Base-by-base conservation (phyloP, 331 rosid genomes). In the Phaseolus coccineus region DNA sequence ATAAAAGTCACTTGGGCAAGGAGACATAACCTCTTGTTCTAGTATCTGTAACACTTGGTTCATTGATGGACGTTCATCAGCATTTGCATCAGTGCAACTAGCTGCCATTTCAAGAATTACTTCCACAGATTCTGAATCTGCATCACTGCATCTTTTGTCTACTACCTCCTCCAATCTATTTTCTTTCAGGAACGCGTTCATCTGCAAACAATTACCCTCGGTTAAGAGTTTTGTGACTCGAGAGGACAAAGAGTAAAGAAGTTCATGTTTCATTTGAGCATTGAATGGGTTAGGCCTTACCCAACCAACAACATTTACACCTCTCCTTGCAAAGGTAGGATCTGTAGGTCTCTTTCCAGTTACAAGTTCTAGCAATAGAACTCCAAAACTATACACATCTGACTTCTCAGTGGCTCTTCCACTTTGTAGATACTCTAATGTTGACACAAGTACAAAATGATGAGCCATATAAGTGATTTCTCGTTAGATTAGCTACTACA, bases 301-400 rank as follows among this genome's bases (percentile, higher is more conserved):
- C 98, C 98, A 93, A 62, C 98, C 98, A 84, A 93, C 98, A 51
- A 91, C 89, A 64, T 88, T 93, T 56, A 89, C 76, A 65, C 98
- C 98, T 77, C 84, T 81, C 78, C 87, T 87, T 8, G 88, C 90
- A 77, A 93, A 93, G 58, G 88, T 69, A 15, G 97, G 85, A 86
- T 93, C 98, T 24, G 97, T 91, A 3, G 98, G 98, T 67, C 97
- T 91, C 90, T 93, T 93, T 39, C 98, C 98, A n/a, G 98, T 93
- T 28, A 91, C 93, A 52, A 93, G 93, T 90, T 93, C 98, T 16
- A 93, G 91, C 89, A 93, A 78, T 28, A 91, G 87, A 33, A 93
- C 97, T 53, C 98, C 96, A 27, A 91, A 93, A 79, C 98, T 89
- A 78, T 93, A 93, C 19, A 93, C 97, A 79, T 93, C 97, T 4